phyloP scores from a whole-genome alignment of 164 flowering plant genomes.

The Berberis vulgaris region DNA sequence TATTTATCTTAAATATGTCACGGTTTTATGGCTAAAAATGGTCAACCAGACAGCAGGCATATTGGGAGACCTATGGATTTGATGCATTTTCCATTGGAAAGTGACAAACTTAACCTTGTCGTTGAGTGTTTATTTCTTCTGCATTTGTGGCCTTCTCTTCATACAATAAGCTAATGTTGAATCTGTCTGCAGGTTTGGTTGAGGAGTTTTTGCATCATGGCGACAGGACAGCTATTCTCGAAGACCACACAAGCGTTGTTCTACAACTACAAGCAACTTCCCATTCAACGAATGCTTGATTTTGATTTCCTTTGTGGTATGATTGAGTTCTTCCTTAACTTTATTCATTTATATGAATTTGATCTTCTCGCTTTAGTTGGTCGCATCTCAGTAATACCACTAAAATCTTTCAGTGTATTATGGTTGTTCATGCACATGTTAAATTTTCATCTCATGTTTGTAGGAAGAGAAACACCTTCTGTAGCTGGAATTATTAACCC shows the following conservation, averaged over 20 bases:
- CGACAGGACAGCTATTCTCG: slow-evolving; percentile 91
- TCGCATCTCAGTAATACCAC: neutral
- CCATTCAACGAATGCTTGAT: slow-evolving; percentile 98
- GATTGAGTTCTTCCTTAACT: slow-evolving; percentile 6
- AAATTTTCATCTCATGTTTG: neutral
- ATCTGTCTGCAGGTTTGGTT: slow-evolving; percentile 11
- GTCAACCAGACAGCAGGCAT: no score
- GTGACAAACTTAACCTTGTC: no score
- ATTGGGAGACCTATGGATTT: no score
- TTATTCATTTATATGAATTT: neutral
- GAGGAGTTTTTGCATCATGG: slow-evolving; percentile 40
- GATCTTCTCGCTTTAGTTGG: neutral
- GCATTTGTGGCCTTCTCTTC: no score
- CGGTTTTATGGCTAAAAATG: no score
- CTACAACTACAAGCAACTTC: slow-evolving; percentile 95
- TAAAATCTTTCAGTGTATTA: neutral
- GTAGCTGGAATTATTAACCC: slow-evolving; percentile 97
- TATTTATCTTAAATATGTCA: no score
- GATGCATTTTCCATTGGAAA: no score
- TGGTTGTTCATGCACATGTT: neutral
- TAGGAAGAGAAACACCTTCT: slow-evolving; percentile 97
- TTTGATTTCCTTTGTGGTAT: slow-evolving; percentile 96
- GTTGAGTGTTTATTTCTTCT: no score
- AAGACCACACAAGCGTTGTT: slow-evolving; percentile 89
- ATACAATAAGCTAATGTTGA: no score